Evolutionary conservation across 306 rosid genomes (phyloP).

Genomic region (Spatholobus suberectus): DNA sequence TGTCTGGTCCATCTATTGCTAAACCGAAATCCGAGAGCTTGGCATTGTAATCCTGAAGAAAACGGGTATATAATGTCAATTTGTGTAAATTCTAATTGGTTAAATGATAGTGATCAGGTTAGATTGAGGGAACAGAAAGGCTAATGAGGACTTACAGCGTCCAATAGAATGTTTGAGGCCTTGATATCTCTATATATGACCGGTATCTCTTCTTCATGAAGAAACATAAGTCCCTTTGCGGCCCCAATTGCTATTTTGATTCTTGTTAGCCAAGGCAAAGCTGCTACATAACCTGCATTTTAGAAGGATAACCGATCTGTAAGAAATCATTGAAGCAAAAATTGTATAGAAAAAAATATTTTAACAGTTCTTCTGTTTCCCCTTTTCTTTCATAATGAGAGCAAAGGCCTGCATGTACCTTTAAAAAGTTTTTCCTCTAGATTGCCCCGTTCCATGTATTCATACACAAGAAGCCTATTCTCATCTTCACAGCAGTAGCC

Average conservation of each 20-base stretch:
- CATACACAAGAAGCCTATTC: slow-evolving; percentile 87
- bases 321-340: slow-evolving; percentile 13
- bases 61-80: slow-evolving; percentile 3
- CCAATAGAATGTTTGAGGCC: slow-evolving; percentile 83
- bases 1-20: slow-evolving; percentile 82
- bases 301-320: not conserved
- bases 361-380: not conserved
- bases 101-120: not conserved
- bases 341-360: not conserved
- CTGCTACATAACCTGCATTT: slow-evolving; percentile 74
- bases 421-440: slow-evolving; percentile 71
- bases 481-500: slow-evolving; percentile 95
- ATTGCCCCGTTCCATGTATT: slow-evolving; percentile 82
- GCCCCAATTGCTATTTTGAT: slow-evolving; percentile 86
- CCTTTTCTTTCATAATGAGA: not conserved
- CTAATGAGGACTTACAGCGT: slow-evolving; percentile 52
- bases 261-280: slow-evolving; percentile 92
- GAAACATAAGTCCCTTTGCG: slow-evolving; percentile 86
- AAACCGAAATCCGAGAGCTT: slow-evolving; percentile 94
- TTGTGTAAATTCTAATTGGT: not conserved
- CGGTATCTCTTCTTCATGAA: slow-evolving; percentile 86
- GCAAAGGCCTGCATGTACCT: slow-evolving; percentile 46
- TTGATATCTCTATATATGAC: slow-evolving; percentile 89
- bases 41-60: slow-evolving; percentile 71
- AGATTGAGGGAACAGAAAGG: not conserved